Evolutionary conservation across 2,329 filamentous ascomycete genomes (phyloP), one percentile per base, ranked within the genome.

Genomic region (Fusarium succisae): DNA sequence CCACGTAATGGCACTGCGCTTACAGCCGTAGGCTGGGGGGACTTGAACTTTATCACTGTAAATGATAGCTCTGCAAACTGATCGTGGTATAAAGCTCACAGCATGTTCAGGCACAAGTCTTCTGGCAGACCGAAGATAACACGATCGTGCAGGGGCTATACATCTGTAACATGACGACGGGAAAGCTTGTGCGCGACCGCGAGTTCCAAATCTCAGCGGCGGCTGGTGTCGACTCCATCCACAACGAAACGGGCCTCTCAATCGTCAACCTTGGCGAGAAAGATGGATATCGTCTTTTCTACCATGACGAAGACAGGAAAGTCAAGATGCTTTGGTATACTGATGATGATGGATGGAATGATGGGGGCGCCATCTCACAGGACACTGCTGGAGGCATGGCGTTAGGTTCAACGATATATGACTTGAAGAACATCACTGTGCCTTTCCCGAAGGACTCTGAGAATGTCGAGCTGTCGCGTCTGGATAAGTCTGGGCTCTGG

Each of bases 351-450:
- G 26, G 44, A 11, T 67, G 64, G 64, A 58, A 26, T 8, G 64
- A 67, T 20, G 64, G 64, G 3, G 63, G 50, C 8, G n/a, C n/a
- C 18, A 53, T 66, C 5, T 66, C 64, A 13, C 64, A 67, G 32
- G 64, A 60, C 24, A 24, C n/a, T 15, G 53, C 64, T 0, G 38
- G 32, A 15, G 64, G 53, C 2, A 67, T 61, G 18, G 64, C 64
- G 2, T 8, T 67, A 11, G 64, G 64, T 17, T 67, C 64, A 20
- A 24, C 38, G 8, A 51, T 22, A 8, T 22, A 60, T 6, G 51
- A 60, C 10, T 30, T 30, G 8, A 39, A 60, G 38, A 67, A 67
- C 6, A 67, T 67, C 1, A 67, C 63, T 0, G 64, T 67, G 0
- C 44, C 15, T 22, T 67, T 67, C 8, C 64, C 64, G 6, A 20